Evolutionary conservation across 2,329 filamentous ascomycete species (phyloP), one percentile per base, ranked within the genome.

Genomic region (Zasmidium citrigriseum): DNA sequence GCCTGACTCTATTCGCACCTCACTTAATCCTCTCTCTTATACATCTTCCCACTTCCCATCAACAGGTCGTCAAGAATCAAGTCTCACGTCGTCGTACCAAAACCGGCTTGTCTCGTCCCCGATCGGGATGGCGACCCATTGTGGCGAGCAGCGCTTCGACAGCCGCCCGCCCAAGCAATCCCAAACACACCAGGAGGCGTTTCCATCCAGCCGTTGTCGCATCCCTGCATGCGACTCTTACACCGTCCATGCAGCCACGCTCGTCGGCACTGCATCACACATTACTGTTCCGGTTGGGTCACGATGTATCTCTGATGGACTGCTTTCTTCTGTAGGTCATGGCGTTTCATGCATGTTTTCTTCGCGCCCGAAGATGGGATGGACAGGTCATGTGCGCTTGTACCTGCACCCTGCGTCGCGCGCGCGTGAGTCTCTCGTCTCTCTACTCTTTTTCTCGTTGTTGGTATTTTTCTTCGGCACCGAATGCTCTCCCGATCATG

Each of bases 241-340:
- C 34, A 53, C 46, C 46, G 46, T 45, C 34, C 20, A 11, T 54
- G 51, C 54, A 56, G 54, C 46, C 46, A 56, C 47, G 29, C 46
- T 18, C 46, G 46, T 27, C 23, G 22, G 24, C 20, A 14, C 27
- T 34, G 27, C 27, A 34, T 34, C 27, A 14, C 27, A 34, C 27
- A 34, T 14, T 14, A 14, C 27, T 7, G 14, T 14, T 34, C 7
- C 27, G n/a, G n/a, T n/a, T n/a, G n/a, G n/a, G n/a, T n/a, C 27
- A 29, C 7, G 7, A 29, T 29, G 27, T 7, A 14, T 29, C 27
- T 7, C 7, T 29, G 14, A 29, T 7, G 27, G 27, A 29, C 27
- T 7, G 7, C 7, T 14, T 29, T 29, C 34, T 41, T n/a, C 18
- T 41, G 14, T n/a, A 4, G 5, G 23, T 29, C 16, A 20, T 20